Evolutionary conservation across 306 rosid species (phyloP).

Genomic region (Calophaca sinica): DNA sequence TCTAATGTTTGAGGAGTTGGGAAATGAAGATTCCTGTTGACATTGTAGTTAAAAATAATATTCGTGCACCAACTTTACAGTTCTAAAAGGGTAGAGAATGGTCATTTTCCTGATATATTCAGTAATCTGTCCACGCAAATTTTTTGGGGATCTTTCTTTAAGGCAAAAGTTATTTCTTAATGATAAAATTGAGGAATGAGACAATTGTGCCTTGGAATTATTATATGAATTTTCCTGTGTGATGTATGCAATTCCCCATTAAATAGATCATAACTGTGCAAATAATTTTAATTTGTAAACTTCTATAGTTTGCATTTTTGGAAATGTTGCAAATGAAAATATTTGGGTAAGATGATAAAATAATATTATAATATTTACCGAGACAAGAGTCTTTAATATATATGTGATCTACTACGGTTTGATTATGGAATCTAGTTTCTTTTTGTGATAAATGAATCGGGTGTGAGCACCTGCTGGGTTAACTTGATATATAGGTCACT

Average conservation of each 20-base stretch:
- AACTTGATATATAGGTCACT: constrained; percentile 34
- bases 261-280: background rate
- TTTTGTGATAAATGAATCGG: constrained; percentile 32
- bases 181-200: background rate
- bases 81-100: constrained; percentile 18
- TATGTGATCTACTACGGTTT: background rate
- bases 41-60: constrained; percentile 11
- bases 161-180: background rate
- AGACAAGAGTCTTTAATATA: background rate
- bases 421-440: constrained; percentile 13
- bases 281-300: constrained; percentile 3
- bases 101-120: constrained; percentile 7
- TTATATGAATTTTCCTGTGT: background rate
- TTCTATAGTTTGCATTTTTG: constrained; percentile 27
- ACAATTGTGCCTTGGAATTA: background rate
- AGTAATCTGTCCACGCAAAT: background rate
- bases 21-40: background rate
- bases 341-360: constrained; percentile 6
- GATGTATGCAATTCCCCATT: constrained; percentile 13
- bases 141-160: background rate
- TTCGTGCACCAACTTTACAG: background rate
- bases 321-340: constrained; percentile 24
- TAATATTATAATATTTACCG: constrained; percentile 16
- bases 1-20: constrained; percentile 8
- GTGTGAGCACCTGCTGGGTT: constrained; percentile 25